A percentile compares a stretch with the other conserved stretches of the same genome.
Conservation (phyloP, 2,329 filamentous ascomycete species). For the Pseudocercospora cruenta region DNA sequence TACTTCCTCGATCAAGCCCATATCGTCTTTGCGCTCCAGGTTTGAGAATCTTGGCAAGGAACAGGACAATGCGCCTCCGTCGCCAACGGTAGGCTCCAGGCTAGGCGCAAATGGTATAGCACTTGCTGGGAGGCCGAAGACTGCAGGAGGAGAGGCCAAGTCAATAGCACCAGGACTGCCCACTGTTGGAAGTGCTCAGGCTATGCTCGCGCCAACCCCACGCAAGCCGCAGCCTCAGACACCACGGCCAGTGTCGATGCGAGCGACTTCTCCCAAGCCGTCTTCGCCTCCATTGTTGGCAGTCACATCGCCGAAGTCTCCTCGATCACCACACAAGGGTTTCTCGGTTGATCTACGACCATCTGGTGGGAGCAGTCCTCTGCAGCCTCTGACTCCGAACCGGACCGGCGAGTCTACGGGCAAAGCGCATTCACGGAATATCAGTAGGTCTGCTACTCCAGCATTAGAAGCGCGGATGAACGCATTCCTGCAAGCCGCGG, state of each 20-base stretch:
- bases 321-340: constrained; percentile 61
- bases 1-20: constrained; percentile 78
- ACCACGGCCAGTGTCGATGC: constrained; percentile 54
- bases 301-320: constrained; percentile 60
- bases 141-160: constrained; percentile 14
- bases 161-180: constrained; percentile 16
- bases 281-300: constrained; percentile 67
- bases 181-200: constrained; percentile 1
- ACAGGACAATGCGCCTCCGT: constrained; percentile 23
- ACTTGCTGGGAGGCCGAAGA: constrained; percentile 3
- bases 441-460: constrained; percentile 48
- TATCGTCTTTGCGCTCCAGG: constrained; percentile 77
- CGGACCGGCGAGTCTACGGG: constrained; percentile 35
- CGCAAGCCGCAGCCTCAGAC: constrained; percentile 39
- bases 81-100: constrained; percentile 15
- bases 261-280: constrained; percentile 49
- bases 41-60: constrained; percentile 71
- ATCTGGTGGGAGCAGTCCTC: constrained; percentile 13
- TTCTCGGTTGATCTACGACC: constrained; percentile 26
- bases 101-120: not conserved
- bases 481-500: constrained; percentile 38
- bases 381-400: constrained; percentile 28
- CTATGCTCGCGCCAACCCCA: constrained; percentile 9
- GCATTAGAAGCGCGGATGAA: constrained; percentile 44
- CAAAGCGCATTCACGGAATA: constrained; percentile 40